Conservation (phyloP, 2,329 filamentous ascomycete species). For the Ascochyta rabiei region DNA sequence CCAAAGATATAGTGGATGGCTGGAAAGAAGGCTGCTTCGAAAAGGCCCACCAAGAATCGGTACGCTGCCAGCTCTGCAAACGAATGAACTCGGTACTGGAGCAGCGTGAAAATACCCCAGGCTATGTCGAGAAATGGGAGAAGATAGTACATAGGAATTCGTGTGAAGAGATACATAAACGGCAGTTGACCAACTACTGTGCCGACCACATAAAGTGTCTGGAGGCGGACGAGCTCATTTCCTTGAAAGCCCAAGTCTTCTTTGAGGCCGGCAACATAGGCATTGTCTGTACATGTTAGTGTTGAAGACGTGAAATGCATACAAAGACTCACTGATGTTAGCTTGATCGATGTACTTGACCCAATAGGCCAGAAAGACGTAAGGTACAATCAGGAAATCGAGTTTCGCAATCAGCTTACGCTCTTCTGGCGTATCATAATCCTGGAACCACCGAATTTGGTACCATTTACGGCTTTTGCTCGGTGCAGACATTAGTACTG, state of each 20-base stretch:
- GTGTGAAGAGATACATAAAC: slow-evolving; percentile 57
- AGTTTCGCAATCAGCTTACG: slow-evolving; percentile 61
- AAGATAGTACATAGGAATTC: slow-evolving; percentile 55
- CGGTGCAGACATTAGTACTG: slow-evolving; percentile 9
- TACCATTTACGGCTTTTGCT: slow-evolving; percentile 31
- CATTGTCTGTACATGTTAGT: slow-evolving; percentile 54
- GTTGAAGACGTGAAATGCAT: background rate
- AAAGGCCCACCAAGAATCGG: slow-evolving; percentile 61
- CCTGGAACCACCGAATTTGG: slow-evolving; percentile 36
- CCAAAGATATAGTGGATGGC: slow-evolving; percentile 40
- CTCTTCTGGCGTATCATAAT: slow-evolving; percentile 57
- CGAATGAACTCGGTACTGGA: slow-evolving; percentile 58
- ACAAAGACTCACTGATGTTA: slow-evolving; percentile 55
- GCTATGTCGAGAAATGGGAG: slow-evolving; percentile 59
- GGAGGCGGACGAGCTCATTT: slow-evolving; percentile 62
- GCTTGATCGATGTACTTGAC: slow-evolving; percentile 58
- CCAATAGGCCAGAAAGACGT: slow-evolving; percentile 54
- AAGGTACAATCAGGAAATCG: slow-evolving; percentile 62
- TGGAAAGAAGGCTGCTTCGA: slow-evolving; percentile 56
- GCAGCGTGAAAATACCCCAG: slow-evolving; percentile 64
- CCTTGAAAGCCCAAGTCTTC: slow-evolving; percentile 59
- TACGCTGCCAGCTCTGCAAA: slow-evolving; percentile 60
- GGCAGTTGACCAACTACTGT: slow-evolving; percentile 60
- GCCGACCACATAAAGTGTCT: slow-evolving; percentile 60
- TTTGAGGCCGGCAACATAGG: slow-evolving; percentile 61